A percentile compares a stretch with the other conserved stretches of the same genome.
These are phyloP conservation scores for Epichloe aotearoae DNA, from an alignment of 2,329 filamentous ascomycete species.

Conservation along the genomic window DNA sequence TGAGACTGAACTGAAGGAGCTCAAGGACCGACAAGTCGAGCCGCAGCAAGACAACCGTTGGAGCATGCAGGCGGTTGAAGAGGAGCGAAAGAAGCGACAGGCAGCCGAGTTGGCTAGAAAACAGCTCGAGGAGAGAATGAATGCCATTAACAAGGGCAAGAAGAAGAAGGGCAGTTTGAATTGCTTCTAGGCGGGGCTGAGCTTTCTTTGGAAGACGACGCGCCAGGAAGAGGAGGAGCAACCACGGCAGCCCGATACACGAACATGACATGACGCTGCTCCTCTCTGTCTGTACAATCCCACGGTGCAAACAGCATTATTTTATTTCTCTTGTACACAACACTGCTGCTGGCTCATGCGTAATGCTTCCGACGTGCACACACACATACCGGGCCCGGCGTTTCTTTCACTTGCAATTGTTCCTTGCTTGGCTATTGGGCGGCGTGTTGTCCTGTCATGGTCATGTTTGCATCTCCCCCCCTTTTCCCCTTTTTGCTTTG, in stretches of 20 bases:
- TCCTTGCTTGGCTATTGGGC: neutral
- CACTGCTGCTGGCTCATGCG: neutral
- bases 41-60: constrained; percentile 43
- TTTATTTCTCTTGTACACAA: neutral
- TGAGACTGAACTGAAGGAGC: constrained; percentile 57
- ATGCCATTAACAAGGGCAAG: constrained; percentile 74
- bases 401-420: neutral
- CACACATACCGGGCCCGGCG: neutral
- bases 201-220: constrained; percentile 8
- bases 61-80: constrained; percentile 83
- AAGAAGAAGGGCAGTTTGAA: constrained; percentile 94
- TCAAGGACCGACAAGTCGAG: constrained; percentile 38
- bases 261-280: neutral
- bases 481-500: neutral
- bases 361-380: neutral
- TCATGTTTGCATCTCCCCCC: neutral
- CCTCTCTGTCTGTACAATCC: neutral
- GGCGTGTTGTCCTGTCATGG: neutral
- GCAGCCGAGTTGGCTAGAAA: constrained; percentile 81
- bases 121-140: constrained; percentile 90
- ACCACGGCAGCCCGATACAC: neutral
- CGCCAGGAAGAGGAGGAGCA: constrained; percentile 1
- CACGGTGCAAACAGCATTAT: neutral
- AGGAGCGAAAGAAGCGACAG: constrained; percentile 84
- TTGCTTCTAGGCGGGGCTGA: constrained; percentile 60